Base-by-base conservation (phyloP, 495 filamentous ascomycete genomes). In the Evernia prunastri region DNA sequence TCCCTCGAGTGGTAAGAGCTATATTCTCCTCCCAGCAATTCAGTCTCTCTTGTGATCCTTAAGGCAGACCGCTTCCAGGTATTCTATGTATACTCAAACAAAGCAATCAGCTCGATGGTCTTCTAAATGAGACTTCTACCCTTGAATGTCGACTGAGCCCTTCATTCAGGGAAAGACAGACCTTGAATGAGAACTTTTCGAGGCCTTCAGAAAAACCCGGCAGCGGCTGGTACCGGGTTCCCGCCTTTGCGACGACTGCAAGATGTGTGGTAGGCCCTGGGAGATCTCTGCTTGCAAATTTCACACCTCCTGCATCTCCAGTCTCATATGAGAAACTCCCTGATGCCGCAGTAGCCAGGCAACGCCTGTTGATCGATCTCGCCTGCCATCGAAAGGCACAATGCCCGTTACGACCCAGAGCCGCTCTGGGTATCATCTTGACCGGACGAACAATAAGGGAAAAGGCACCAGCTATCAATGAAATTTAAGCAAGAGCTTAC, bases 181-280 rank as follows among this genome's bases (percentile, higher is more conserved):
- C 94, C 89, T 94, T 93, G 88, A 96, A 99, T 63, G 94, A 92
- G 77, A 90, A 97, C 72, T 89, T 86, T 78, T 94, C 88, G 67
- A 99, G 80, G 35, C 88, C 92, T 68, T 96, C 89, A 62, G 92
- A 86, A 73, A 96, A 85, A 59, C 95, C 94, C 69, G 94, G 95
- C 64, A 87, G 80, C 53, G 86, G 82, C 81, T 99, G 85, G 79
- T 92, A 97, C 75, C 94, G 82, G 69, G 92, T 91, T 72, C 94
- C 94, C 64, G 90, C 94, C 77, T 93, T 94, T 57, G 91, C 85
- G 73, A 97, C 91, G 68, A 99, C 73, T 42, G 91, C 92, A 68
- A 99, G 82, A 66, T 88, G 91, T 54, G 90, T 91, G 60, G 92
- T 96, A 68, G 91, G 91, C 33, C 91, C 92, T 65, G 85, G 81